Evolutionary conservation across 352 stramenopile genomes (phyloP).

Genomic region (Phytophthora tubulina): DNA sequence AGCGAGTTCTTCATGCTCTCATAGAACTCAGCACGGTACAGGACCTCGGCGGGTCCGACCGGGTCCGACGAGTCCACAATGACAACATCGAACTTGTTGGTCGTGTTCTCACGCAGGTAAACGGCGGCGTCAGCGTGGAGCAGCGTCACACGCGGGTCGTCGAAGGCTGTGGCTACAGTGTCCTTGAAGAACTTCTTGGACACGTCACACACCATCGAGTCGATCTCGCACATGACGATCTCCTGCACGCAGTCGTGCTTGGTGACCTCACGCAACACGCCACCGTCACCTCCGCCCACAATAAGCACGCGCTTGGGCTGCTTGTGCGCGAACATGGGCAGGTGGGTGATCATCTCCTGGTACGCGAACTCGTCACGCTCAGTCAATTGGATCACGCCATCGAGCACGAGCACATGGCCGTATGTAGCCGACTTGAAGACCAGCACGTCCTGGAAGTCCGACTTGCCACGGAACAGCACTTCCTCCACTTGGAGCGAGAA

Average conservation of each 20-base stretch:
- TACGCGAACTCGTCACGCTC: constrained; percentile 99
- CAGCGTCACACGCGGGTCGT: constrained; percentile 96
- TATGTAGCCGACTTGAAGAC: constrained; percentile 99
- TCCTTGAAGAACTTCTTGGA: constrained; percentile 95
- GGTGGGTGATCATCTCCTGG: constrained; percentile 99
- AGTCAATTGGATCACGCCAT: constrained; percentile 99
- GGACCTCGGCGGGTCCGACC: constrained; percentile 94
- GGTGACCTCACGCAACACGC: constrained; percentile 96
- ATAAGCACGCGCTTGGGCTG: constrained; percentile 97
- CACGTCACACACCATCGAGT: constrained; percentile 97
- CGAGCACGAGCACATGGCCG: constrained; percentile 98
- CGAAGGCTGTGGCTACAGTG: constrained; percentile 94
- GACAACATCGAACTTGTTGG: constrained; percentile 96
- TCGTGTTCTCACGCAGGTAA: constrained; percentile 87
- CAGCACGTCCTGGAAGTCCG: constrained; percentile 98
- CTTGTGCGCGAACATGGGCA: constrained; percentile 97
- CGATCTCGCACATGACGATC: constrained; percentile 99
- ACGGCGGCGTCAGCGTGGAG: constrained; percentile 93
- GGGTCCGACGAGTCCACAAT: constrained; percentile 98
- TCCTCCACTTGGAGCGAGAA: constrained; percentile 95
- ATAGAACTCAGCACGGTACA: constrained; percentile 97
- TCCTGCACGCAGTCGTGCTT: constrained; percentile 95
- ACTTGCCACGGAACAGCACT: constrained; percentile 96
- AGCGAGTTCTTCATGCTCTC: constrained; percentile 94
- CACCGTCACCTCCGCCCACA: constrained; percentile 98